Conservation (phyloP, 106 monocot genomes). For the Acorus gramineus region DNA sequence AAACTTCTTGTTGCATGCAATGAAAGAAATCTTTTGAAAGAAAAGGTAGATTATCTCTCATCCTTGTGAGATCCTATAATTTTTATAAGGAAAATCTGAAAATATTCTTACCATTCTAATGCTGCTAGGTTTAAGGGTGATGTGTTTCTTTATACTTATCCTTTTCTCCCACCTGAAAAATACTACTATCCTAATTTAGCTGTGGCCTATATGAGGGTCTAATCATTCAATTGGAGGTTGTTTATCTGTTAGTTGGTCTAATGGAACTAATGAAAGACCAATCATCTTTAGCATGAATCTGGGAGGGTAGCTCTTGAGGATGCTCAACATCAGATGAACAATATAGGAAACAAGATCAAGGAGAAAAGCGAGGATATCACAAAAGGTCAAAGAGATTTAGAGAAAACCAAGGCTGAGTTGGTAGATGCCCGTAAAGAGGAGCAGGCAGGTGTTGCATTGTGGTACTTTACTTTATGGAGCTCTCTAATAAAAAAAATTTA, state of each 20-base stretch:
- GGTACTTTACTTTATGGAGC: neutral
- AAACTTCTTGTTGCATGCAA: slow-evolving; percentile 67
- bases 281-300: slow-evolving; percentile 55
- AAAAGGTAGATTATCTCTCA: slow-evolving; percentile 47
- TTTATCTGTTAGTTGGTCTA: neutral
- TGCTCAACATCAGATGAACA: slow-evolving; percentile 49
- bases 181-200: neutral
- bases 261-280: too few relatives aligned
- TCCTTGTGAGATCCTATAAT: too few relatives aligned
- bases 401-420: slow-evolving; percentile 43
- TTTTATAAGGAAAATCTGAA: too few relatives aligned
- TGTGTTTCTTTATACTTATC: neutral
- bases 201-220: too few relatives aligned
- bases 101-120: too few relatives aligned
- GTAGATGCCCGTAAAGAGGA: slow-evolving; percentile 54
- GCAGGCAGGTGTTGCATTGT: slow-evolving; percentile 28
- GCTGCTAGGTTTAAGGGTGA: too few relatives aligned
- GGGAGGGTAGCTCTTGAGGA: slow-evolving; percentile 51
- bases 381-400: slow-evolving; percentile 43
- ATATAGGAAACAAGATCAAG: slow-evolving; percentile 46
- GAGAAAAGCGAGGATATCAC: slow-evolving; percentile 23
- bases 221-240: too few relatives aligned
- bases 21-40: slow-evolving; percentile 58
- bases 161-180: neutral
- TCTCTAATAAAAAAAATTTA: too few relatives aligned